Conservation (phyloP, 2,329 filamentous ascomycete genomes). For the Arthroderma sp. region DNA sequence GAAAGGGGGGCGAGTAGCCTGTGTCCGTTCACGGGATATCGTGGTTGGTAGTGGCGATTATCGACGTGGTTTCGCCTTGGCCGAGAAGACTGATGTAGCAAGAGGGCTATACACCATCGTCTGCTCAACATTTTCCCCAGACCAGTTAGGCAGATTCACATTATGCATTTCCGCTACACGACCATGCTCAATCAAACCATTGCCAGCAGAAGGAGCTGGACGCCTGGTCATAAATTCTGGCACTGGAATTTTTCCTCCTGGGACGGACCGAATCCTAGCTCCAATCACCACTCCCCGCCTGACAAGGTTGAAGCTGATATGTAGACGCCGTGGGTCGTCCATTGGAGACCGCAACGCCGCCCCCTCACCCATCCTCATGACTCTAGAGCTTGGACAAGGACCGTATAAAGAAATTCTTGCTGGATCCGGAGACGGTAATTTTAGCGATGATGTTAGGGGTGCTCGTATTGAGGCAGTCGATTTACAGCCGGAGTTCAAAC, state of each 20-base stretch:
- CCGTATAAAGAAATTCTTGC: constrained; percentile 54
- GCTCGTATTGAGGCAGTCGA: constrained; percentile 64
- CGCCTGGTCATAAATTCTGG: constrained; percentile 45
- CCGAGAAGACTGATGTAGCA: constrained; percentile 49
- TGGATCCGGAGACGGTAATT: constrained; percentile 60
- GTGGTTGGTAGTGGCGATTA: constrained; percentile 81
- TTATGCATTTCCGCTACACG: constrained; percentile 58
- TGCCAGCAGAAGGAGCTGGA: constrained; percentile 65
- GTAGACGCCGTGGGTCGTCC: constrained; percentile 35
- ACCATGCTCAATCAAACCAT: constrained; percentile 43
- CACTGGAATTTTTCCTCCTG: constrained; percentile 40
- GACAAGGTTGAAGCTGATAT: constrained; percentile 50
- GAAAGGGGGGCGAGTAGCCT: constrained; percentile 56
- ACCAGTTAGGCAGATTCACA: constrained; percentile 61
- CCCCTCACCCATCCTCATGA: constrained; percentile 51
- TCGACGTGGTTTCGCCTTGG: constrained; percentile 62
- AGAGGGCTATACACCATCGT: constrained; percentile 74
- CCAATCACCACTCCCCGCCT: constrained; percentile 42
- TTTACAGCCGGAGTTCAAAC: constrained; percentile 51
- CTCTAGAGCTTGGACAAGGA: constrained; percentile 60
- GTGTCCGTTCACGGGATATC: constrained; percentile 61
- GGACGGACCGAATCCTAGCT: constrained; percentile 43
- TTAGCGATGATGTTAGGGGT: constrained; percentile 54
- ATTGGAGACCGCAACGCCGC: constrained; percentile 29
- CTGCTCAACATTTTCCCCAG: constrained; percentile 78